These are phyloP conservation scores for Solanum piurae DNA, from an alignment of 257 asterid genomes.

Conservation along the genomic window DNA sequence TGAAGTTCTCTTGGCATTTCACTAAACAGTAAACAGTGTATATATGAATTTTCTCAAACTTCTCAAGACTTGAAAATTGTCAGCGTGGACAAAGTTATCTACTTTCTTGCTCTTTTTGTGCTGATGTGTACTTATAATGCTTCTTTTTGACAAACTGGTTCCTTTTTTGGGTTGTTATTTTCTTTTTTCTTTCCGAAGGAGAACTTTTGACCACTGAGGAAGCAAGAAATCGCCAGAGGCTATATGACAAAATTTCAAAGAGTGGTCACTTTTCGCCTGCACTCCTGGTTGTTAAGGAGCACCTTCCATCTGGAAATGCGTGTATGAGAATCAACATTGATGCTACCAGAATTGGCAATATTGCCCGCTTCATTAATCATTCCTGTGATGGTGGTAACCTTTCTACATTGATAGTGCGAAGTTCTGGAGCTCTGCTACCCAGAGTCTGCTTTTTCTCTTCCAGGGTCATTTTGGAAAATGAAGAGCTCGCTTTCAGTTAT, in stretches of 20 bases:
- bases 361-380: conserved; percentile 83
- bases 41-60: neutral
- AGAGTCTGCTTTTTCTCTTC: conserved; percentile 77
- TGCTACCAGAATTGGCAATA: conserved; percentile 67
- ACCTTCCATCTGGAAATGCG: conserved; percentile 56
- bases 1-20: neutral
- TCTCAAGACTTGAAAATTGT: neutral
- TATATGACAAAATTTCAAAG: conserved; percentile 41
- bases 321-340: conserved; percentile 84
- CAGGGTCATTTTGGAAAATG: conserved; percentile 42
- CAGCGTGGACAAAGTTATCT: neutral
- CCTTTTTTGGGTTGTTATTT: neutral
- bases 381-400: conserved; percentile 93
- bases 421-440: conserved; percentile 77
- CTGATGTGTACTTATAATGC: neutral
- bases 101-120: neutral
- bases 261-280: conserved; percentile 33
- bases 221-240: conserved; percentile 50
- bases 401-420: conserved; percentile 42
- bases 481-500: conserved; percentile 78
- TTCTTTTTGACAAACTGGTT: neutral
- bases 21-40: neutral
- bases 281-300: conserved; percentile 76
- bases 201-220: conserved; percentile 73
- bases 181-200: conserved; percentile 22